Conservation (phyloP, 2,329 filamentous ascomycete genomes). For the Ciborinia camelliae region DNA sequence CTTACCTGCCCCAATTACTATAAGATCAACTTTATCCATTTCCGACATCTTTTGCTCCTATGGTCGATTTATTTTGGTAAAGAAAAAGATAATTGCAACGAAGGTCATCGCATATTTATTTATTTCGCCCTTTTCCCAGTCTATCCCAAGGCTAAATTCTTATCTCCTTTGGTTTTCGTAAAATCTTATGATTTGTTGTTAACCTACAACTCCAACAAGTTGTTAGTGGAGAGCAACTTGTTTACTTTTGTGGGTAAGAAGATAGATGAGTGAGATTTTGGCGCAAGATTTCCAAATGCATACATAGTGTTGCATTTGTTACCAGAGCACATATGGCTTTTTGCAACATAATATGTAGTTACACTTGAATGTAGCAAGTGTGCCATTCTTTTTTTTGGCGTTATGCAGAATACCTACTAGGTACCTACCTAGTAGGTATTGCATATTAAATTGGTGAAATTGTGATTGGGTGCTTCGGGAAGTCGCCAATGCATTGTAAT, state of each 20-base stretch:
- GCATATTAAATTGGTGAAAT: neutral
- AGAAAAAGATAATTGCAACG: neutral
- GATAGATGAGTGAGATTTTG: neutral
- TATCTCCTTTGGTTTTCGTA: neutral
- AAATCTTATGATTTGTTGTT: neutral
- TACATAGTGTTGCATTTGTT: neutral
- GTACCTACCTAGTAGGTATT: too few species aligned
- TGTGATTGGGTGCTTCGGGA: neutral
- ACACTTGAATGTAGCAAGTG: too few species aligned
- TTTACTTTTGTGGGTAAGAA: neutral
- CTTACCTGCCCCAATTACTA: conserved; percentile 17
- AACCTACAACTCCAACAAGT: neutral
- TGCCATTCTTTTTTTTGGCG: too few species aligned
- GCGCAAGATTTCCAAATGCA: neutral
- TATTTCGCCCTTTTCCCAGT: neutral
- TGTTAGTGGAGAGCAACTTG: neutral
- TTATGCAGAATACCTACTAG: too few species aligned
- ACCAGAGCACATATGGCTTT: neutral
- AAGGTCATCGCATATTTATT: neutral
- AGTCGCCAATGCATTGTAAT: too few species aligned
- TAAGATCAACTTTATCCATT: neutral
- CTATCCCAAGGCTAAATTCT: neutral
- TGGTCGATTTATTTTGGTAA: neutral
- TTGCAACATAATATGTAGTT: neutral
- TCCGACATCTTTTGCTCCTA: neutral